These are phyloP conservation scores for Volvox carteri DNA, from an alignment of 163 green algal genomes.

Conservation along the genomic window DNA sequence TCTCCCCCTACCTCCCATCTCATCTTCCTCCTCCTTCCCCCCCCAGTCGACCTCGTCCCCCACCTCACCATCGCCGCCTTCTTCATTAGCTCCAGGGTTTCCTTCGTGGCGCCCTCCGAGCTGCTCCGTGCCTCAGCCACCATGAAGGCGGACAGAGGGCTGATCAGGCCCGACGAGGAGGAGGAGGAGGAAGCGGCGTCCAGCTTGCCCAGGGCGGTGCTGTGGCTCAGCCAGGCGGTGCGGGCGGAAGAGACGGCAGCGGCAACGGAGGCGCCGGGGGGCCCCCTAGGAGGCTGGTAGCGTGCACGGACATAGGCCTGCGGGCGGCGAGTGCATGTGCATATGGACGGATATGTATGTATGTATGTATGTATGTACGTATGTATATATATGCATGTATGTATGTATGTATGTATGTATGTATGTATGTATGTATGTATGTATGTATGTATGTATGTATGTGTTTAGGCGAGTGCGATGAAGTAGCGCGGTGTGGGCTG, in stretches of 20 bases:
- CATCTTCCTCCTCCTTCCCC: too few relatives aligned
- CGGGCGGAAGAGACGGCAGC: neutral
- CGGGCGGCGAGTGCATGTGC: neutral
- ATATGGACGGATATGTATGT: neutral
- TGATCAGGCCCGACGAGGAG: too few relatives aligned
- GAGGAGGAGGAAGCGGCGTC: too few relatives aligned
- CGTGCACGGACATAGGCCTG: neutral
- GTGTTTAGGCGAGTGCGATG: too few relatives aligned
- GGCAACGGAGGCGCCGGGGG: neutral
- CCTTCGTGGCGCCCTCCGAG: neutral
- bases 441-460: too few relatives aligned
- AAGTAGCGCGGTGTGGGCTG: too few relatives aligned
- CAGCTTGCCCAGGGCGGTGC: neutral
- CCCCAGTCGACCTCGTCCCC: neutral
- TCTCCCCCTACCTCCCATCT: too few relatives aligned
- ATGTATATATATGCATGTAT: too few relatives aligned
- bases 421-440: too few relatives aligned
- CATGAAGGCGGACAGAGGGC: conserved; percentile 4
- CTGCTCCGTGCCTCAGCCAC: conserved; percentile 4
- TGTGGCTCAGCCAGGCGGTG: conserved; percentile 3
- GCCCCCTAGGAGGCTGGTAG: too few relatives aligned
- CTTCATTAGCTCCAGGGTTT: neutral
- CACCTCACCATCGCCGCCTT: neutral
- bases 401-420: too few relatives aligned
- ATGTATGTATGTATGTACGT: neutral